Evolutionary conservation across 2,329 filamentous ascomycete species (phyloP).

Genomic region (Dryadomyces quercus-mongolicae): DNA sequence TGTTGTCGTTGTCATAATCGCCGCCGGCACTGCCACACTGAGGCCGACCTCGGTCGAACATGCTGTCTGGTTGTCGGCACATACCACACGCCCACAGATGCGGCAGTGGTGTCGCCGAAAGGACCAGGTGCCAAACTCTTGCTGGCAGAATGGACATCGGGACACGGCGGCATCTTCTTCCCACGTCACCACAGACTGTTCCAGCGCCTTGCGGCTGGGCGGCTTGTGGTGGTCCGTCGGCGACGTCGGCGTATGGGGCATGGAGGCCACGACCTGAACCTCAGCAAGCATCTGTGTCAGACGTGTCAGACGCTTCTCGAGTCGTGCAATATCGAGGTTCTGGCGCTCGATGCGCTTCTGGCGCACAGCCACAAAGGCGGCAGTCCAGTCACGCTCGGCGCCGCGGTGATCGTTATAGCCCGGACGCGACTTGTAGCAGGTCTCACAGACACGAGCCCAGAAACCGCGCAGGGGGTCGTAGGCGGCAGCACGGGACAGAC

Average conservation of each 20-base stretch:
- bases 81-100: constrained; percentile 86
- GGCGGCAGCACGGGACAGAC: constrained; percentile 74
- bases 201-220: constrained; percentile 53
- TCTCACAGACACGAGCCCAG: constrained; percentile 95
- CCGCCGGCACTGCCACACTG: constrained; percentile 38
- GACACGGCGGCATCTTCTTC: constrained; percentile 75
- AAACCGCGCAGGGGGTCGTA: constrained; percentile 83
- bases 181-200: constrained; percentile 91
- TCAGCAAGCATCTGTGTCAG: constrained; percentile 74
- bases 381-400: constrained; percentile 56
- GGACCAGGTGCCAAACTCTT: constrained; percentile 87
- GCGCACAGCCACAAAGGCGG: constrained; percentile 57
- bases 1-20: too few species aligned
- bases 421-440: constrained; percentile 94
- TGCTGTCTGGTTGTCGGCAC: constrained; percentile 69
- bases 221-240: too few species aligned
- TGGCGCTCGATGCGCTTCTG: constrained; percentile 71
- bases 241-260: constrained; percentile 26
- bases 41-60: constrained; percentile 80
- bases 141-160: constrained; percentile 87
- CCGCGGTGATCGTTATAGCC: constrained; percentile 89
- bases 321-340: constrained; percentile 73
- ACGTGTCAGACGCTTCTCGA: constrained; percentile 87
- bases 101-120: constrained; percentile 91
- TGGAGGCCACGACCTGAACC: constrained; percentile 29